Evolutionary conservation across 1,284 basidiomycete species (phyloP), one percentile per base, ranked within the genome.

Genomic region (Moesziomyces sp.): DNA sequence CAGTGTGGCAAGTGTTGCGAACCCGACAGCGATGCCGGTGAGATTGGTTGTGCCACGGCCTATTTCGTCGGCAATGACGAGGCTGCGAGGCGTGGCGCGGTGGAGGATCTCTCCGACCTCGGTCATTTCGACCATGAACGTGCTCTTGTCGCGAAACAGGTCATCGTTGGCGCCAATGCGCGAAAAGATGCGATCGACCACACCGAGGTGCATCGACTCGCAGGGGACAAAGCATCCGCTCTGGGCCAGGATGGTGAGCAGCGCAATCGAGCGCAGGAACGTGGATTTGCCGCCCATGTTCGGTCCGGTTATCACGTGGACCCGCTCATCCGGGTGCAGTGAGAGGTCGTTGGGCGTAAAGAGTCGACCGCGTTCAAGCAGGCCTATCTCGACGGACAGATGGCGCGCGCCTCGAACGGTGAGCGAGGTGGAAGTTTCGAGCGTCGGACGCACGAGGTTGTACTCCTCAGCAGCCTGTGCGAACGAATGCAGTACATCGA

Each of bases 251-350:
- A 99, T 92, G 9, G 91, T 87, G 53, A 97, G 91, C 26, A 99
- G 87, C 5, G 96, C 97, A 0, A 90, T 92, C 83, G 97, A 95
- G 16, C 96, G 91, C 19, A 99, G 88, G 33, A 93, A 88, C 0
- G 96, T 98, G 1, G 93, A 95, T 85, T 99, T 98, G 51, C 78
- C 93, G 89, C 45, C 93, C 93, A 97, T 97, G 81, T 98, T 98
- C 0, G 96, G 96, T 0, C 96, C 96, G 1, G 95, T 98, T 74
- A 98, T 91, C 51, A 97, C 83, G 62, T 90, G 87, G 5, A 97
- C 80, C 2, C 43, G 40, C 0, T 30, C 38, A 8, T 14, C n/a
- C 10, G 28, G 5, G 5, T 18, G 6, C 1, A 72, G 54, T 0
- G 40, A 21, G 18, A 94, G 87, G 3, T 91, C 90, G 84, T 98